A percentile compares a stretch with the other conserved stretches of the same genome.
phyloP scores from a whole-genome alignment of 352 stramenopile genomes.

The Lagenidium giganteum region DNA sequence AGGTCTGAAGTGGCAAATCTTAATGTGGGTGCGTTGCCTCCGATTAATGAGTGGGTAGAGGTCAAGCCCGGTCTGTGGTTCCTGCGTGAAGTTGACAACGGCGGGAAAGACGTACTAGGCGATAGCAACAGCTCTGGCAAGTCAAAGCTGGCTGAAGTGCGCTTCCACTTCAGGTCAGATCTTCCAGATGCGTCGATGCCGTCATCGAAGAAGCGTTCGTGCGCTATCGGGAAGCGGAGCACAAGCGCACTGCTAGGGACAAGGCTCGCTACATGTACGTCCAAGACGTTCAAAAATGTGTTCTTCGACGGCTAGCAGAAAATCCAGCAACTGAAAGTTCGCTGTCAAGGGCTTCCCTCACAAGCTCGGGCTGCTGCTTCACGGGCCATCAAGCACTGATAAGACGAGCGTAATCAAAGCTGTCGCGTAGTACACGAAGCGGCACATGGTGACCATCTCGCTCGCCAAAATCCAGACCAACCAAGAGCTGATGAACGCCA shows the following conservation, averaged over 20 bases:
- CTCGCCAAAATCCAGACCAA: constrained; percentile 38
- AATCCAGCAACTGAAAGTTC: constrained; percentile 46
- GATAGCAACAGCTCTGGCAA: no score
- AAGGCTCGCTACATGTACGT: no score
- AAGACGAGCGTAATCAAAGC: constrained; percentile 73
- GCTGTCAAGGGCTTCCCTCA: constrained; percentile 60
- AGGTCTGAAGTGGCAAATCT: constrained; percentile 13
- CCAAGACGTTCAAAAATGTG: constrained; percentile 60
- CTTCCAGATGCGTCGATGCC: no score
- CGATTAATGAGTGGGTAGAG: constrained; percentile 14
- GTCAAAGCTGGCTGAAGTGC: no score
- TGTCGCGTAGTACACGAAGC: constrained; percentile 36
- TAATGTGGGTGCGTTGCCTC: constrained; percentile 12
- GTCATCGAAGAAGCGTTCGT: no score
- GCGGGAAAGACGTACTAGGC: no score
- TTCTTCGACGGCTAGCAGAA: constrained; percentile 57
- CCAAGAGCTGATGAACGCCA: constrained; percentile 39
- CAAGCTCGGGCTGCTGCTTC: constrained; percentile 63
- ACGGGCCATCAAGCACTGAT: constrained; percentile 56
- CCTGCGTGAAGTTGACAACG: constrained; percentile 5
- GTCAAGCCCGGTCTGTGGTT: constrained; percentile 15
- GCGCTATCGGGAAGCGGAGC: no score
- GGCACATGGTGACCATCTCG: constrained; percentile 37
- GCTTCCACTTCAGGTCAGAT: no score
- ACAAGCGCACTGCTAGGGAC: no score